Percentiles rank a stretch among this genome's conserved stretches.
These are phyloP conservation scores for Metschnikowia peoriensis DNA, from an alignment of 805 yeast genomes.

Conservation along the genomic window DNA sequence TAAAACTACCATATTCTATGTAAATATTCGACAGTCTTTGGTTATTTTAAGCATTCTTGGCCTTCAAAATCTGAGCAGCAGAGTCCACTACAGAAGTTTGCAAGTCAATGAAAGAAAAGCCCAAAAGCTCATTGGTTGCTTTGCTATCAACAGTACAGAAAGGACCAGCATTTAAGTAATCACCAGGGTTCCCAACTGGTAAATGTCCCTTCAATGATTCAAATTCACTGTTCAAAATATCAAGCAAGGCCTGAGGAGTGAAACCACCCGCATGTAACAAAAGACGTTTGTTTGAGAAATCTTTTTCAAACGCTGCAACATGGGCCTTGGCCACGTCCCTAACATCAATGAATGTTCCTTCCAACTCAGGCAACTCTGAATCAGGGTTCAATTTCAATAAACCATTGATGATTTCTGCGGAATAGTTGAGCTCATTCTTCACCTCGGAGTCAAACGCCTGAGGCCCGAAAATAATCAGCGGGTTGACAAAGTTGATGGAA, in stretches of 20 bases:
- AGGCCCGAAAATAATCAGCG: slow-evolving; percentile 22
- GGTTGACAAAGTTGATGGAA: slow-evolving; percentile 31
- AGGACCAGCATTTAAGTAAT: too few relatives aligned
- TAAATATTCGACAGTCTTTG: too few relatives aligned
- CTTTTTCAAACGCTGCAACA: slow-evolving; percentile 16
- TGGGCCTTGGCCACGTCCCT: slow-evolving; percentile 19
- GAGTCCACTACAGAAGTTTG: slow-evolving; percentile 42
- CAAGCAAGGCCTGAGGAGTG: slow-evolving; percentile 30
- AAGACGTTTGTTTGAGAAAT: slow-evolving; percentile 12
- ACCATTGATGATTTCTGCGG: slow-evolving; percentile 41
- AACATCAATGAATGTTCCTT: slow-evolving; percentile 45
- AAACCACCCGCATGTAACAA: slow-evolving; percentile 28
- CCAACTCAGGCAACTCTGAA: slow-evolving; percentile 17
- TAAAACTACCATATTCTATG: too few relatives aligned
- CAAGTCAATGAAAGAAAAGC: slow-evolving; percentile 34
- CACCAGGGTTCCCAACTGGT: slow-evolving; percentile 41
- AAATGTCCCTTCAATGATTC: slow-evolving; percentile 44
- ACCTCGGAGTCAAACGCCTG: slow-evolving; percentile 25
- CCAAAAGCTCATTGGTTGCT: slow-evolving; percentile 32
- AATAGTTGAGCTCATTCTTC: slow-evolving; percentile 30
- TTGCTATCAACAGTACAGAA: slow-evolving; percentile 36
- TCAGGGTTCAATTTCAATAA: slow-evolving; percentile 29
- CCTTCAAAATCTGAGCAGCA: slow-evolving; percentile 33
- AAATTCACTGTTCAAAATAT: slow-evolving; percentile 41
- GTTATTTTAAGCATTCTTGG: too few relatives aligned